Evolutionary conservation across 768 basidiomycete genomes (phyloP).

Genomic region (Boletus tylopilopsis): DNA sequence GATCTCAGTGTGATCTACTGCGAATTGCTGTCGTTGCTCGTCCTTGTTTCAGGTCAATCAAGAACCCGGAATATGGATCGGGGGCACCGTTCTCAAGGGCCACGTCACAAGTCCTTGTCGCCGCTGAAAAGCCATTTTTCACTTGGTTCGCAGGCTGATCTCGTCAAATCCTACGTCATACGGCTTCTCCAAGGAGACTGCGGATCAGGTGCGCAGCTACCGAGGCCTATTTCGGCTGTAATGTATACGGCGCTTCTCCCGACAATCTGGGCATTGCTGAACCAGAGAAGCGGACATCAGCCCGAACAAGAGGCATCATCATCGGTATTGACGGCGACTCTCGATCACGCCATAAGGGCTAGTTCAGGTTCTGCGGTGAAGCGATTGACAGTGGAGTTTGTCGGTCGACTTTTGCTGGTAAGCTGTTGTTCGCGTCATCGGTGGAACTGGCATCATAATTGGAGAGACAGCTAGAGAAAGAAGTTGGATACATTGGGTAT

Average conservation of each 20-base stretch:
- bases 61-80: slow-evolving; percentile 2
- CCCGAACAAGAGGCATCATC: slow-evolving; percentile 18
- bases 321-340: slow-evolving; percentile 45
- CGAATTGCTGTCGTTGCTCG: slow-evolving; percentile 65
- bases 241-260: slow-evolving; percentile 71
- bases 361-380: slow-evolving; percentile 64
- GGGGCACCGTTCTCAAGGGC: slow-evolving; percentile 6
- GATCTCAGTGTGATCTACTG: slow-evolving; percentile 75
- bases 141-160: slow-evolving; percentile 41
- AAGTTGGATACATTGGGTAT: slow-evolving; percentile 47
- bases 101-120: slow-evolving; percentile 17
- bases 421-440: slow-evolving; percentile 17
- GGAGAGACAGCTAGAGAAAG: slow-evolving; percentile 52
- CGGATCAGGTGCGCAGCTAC: slow-evolving; percentile 39
- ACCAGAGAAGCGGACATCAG: slow-evolving; percentile 34
- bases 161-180: slow-evolving; percentile 59
- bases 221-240: slow-evolving; percentile 47
- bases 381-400: slow-evolving; percentile 66
- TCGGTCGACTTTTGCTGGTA: slow-evolving; percentile 69
- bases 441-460: slow-evolving; percentile 1
- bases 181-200: slow-evolving; percentile 53
- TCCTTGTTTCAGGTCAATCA: slow-evolving; percentile 34
- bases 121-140: slow-evolving; percentile 15
- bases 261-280: slow-evolving; percentile 73
- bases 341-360: slow-evolving; percentile 63